Evolutionary conservation across 441 rosid genomes (phyloP), one percentile per base, ranked within the genome.

Genomic region (Pelargonium myrrhifolium): DNA sequence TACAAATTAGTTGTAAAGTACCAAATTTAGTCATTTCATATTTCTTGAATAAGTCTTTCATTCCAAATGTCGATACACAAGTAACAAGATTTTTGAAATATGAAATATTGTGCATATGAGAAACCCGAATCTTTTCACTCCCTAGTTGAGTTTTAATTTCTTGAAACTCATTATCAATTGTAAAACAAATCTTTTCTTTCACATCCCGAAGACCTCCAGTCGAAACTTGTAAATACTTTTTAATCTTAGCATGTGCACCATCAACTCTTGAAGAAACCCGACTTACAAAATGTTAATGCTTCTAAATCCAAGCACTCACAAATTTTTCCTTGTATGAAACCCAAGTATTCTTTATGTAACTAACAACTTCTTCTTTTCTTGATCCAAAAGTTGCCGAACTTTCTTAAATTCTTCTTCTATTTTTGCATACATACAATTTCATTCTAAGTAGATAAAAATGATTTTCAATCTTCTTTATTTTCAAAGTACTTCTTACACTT

Each of bases 361-460:
- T 26, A n/a, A 15, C 15, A 26, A 26, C 6, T 9, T 3, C 2
- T 4, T 3, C 11, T 3, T 17, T 2, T 22, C 24, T 62, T 0
- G 1, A 1, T 61, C 45, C 58, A 62, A 45, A 43, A 14, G 22
- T 0, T 0, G 0, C 12, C 21, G 20, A 53, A 7, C 9, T n/a
- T 31, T 14, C 1, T 43, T 17, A 43, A 66, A 59, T 3, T 3
- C 18, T 39, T 39, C 10, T 15, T 59, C 66, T 2, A 12, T 42
- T 8, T 49, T 49, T 49, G 55, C 55, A 49, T 24, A 24, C 3
- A 31, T 3, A 5, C 37, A 4, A n/a, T n/a, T 0, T 17, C 45
- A 35, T 21, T 59, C 75, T 56, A 60, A 26, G 6, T 3, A 28
- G 62, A 66, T 49, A 72, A 45, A 72, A 72, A 10, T 2, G 6